Percentiles rank a stretch among this genome's conserved stretches.
phyloP scores from a whole-genome alignment of 2,329 filamentous ascomycete genomes.

The Xylariomycetidae sp. region DNA sequence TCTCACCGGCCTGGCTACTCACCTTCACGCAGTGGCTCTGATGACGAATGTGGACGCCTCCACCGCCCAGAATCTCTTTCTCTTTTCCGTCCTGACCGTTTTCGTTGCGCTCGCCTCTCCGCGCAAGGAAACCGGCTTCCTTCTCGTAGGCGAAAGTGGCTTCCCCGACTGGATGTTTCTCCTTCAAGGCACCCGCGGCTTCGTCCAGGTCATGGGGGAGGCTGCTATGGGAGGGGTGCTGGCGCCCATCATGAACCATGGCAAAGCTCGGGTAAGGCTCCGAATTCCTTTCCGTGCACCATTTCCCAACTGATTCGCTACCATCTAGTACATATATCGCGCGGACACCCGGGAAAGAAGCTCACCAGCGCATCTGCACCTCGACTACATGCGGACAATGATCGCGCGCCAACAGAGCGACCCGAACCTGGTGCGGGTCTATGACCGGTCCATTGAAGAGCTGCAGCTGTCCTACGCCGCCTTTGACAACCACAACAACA shows the following conservation, averaged over 20 bases:
- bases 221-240: no score
- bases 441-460: constrained; percentile 6
- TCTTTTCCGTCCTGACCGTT: constrained; percentile 12
- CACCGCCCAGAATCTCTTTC: constrained; percentile 7
- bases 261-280: constrained; percentile 4
- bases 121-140: constrained; percentile 8
- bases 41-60: constrained; percentile 3
- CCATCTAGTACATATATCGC: no score
- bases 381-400: no score
- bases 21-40: constrained; percentile 3
- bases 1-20: not conserved
- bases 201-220: constrained; percentile 3
- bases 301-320: no score
- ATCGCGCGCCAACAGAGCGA: no score
- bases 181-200: constrained; percentile 9
- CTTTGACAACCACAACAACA: not conserved
- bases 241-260: constrained; percentile 8
- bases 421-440: not conserved
- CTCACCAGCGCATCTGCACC: no score
- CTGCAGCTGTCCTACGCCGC: constrained; percentile 8
- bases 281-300: no score
- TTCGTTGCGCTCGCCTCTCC: constrained; percentile 11
- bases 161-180: constrained; percentile 22
- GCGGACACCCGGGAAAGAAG: no score
- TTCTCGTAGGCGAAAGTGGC: constrained; percentile 9